Conservation (phyloP, 2,329 filamentous ascomycete genomes). For the Ceratocystis ficicola region DNA sequence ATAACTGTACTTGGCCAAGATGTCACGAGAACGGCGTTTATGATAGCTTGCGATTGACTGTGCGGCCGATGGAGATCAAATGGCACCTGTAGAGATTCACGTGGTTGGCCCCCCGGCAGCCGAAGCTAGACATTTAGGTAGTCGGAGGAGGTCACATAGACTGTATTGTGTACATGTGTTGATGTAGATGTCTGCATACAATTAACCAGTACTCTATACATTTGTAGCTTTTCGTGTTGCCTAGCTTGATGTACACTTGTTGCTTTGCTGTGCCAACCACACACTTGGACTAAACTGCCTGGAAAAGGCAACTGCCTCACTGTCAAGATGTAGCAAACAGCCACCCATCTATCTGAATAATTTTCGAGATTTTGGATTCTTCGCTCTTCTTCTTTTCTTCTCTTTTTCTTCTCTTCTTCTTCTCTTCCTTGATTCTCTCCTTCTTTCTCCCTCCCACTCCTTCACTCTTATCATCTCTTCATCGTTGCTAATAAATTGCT, state of each 20-base stretch:
- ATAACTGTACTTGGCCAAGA: background rate
- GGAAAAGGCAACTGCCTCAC: background rate
- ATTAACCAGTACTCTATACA: background rate
- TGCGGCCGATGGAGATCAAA: background rate
- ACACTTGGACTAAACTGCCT: background rate
- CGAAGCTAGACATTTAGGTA: background rate
- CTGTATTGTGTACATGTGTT: background rate
- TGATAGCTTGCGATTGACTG: too few species aligned
- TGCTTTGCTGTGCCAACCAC: constrained; percentile 8
- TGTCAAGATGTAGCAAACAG: constrained; percentile 4
- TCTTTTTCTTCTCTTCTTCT: background rate
- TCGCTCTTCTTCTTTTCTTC: background rate
- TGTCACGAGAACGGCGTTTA: too few species aligned
- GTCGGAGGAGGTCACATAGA: background rate
- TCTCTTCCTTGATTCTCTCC: background rate
- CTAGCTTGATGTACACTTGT: background rate
- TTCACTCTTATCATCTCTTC: background rate
- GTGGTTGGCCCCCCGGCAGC: background rate
- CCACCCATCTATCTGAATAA: background rate
- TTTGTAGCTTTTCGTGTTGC: background rate
- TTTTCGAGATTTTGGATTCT: background rate
- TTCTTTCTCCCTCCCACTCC: background rate
- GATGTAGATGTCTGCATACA: background rate
- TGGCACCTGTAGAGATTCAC: background rate
- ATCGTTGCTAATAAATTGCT: background rate